phyloP scores from a whole-genome alignment of 2,329 filamentous ascomycete species.

The Hymenoscyphus linearis region DNA sequence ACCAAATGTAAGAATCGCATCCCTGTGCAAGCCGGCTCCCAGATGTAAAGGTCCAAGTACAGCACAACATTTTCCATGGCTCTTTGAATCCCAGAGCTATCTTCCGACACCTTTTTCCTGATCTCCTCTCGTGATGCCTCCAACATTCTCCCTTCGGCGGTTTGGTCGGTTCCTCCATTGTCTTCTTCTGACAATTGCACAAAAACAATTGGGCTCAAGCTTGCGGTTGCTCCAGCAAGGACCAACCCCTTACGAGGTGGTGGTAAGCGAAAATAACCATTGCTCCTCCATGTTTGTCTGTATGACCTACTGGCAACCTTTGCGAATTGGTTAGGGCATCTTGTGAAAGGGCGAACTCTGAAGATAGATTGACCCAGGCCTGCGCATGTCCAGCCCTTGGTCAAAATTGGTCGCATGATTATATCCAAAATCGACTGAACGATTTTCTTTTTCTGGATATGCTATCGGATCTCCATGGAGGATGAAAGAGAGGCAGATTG shows the following conservation, averaged over 20 bases:
- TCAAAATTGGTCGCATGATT: slow-evolving; percentile 42
- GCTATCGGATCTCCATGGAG: slow-evolving; percentile 27
- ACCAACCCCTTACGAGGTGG: slow-evolving; percentile 19
- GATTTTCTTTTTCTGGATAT: not conserved
- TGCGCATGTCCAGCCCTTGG: slow-evolving; percentile 41
- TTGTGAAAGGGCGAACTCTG: slow-evolving; percentile 29
- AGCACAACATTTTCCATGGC: slow-evolving; percentile 56
- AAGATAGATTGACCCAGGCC: slow-evolving; percentile 35
- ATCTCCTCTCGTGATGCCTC: slow-evolving; percentile 75
- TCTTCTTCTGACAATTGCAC: slow-evolving; percentile 53
- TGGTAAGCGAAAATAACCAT: slow-evolving; percentile 14
- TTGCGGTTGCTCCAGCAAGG: slow-evolving; percentile 20
- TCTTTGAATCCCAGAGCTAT: slow-evolving; percentile 54
- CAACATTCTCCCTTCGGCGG: slow-evolving; percentile 81
- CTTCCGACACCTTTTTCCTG: slow-evolving; percentile 58
- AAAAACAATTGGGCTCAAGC: slow-evolving; percentile 51
- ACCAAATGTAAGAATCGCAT: slow-evolving; percentile 83
- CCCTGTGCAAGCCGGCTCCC: slow-evolving; percentile 83
- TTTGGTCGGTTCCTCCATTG: slow-evolving; percentile 53
- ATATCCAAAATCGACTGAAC: slow-evolving; percentile 1
- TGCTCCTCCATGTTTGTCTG: slow-evolving; percentile 6
- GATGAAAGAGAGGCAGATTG: not conserved
- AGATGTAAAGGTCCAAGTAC: slow-evolving; percentile 66
- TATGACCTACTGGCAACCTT: slow-evolving; percentile 13
- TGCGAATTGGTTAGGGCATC: slow-evolving; percentile 17